phyloP scores from a whole-genome alignment of 2,329 filamentous ascomycete genomes.

The Monosporascus sp. region DNA sequence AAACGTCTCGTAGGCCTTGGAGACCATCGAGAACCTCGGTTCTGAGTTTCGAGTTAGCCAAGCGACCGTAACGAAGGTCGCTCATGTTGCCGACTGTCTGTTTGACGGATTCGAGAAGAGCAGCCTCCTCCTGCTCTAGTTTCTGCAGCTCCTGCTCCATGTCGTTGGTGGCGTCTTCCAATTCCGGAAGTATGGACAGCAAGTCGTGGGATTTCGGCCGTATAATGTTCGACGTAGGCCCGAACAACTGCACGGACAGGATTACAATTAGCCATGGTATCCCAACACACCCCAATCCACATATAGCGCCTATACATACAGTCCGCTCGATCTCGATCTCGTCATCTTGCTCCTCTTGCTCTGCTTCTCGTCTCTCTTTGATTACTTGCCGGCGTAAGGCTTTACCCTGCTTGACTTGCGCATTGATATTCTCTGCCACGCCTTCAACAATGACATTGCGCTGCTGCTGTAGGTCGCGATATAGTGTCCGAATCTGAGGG shows the following conservation, averaged over 20 bases:
- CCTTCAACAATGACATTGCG: slow-evolving; percentile 64
- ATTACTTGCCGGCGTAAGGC: slow-evolving; percentile 54
- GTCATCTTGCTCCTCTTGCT: slow-evolving; percentile 53
- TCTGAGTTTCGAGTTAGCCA: slow-evolving; percentile 59
- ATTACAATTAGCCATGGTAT: slow-evolving; percentile 6
- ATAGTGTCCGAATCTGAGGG: slow-evolving; percentile 65
- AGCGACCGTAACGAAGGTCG: slow-evolving; percentile 75
- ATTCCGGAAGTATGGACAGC: slow-evolving; percentile 59
- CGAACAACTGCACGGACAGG: slow-evolving; percentile 50
- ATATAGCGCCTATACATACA: slow-evolving; percentile 31
- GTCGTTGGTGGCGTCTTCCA: slow-evolving; percentile 61
- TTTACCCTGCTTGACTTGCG: slow-evolving; percentile 59
- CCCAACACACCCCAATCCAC: not conserved
- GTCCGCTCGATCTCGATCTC: slow-evolving; percentile 59
- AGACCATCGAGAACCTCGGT: slow-evolving; percentile 66
- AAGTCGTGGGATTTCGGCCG: slow-evolving; percentile 54
- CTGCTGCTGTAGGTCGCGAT: slow-evolving; percentile 73
- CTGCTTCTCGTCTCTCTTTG: slow-evolving; percentile 46
- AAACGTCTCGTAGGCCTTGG: slow-evolving; percentile 58
- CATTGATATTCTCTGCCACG: slow-evolving; percentile 60
- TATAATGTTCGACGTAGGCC: slow-evolving; percentile 39
- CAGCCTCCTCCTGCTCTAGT: slow-evolving; percentile 60
- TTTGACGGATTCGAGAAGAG: slow-evolving; percentile 56
- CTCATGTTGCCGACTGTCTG: slow-evolving; percentile 69
- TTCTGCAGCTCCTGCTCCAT: slow-evolving; percentile 64